Percentiles rank a stretch among this genome's conserved stretches.
Conservation (phyloP, 2,329 filamentous ascomycete genomes). For the Hypomyces perniciosus region DNA sequence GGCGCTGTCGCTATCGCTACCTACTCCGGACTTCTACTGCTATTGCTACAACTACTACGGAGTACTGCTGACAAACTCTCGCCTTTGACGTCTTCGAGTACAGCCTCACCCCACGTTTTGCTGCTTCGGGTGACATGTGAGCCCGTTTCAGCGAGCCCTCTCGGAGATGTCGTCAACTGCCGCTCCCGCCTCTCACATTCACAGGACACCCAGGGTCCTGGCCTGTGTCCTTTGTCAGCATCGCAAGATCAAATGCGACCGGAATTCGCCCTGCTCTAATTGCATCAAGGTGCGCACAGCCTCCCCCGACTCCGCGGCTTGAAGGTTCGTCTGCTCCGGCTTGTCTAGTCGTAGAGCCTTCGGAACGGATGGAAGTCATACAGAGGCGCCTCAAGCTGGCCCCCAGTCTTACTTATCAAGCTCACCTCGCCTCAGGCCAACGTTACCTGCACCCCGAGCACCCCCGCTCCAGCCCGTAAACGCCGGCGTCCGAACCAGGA, state of each 20-base stretch:
- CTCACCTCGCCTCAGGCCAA: conserved; percentile 40
- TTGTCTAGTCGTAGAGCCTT: not conserved
- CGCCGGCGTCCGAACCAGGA: conserved; percentile 55
- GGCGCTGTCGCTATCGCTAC: not conserved
- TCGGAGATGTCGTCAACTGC: conserved; percentile 28
- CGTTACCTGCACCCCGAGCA: conserved; percentile 54
- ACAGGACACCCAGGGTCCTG: conserved; percentile 41
- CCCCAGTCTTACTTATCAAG: not conserved
- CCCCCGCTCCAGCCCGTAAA: conserved; percentile 54
- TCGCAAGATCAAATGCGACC: conserved; percentile 58
- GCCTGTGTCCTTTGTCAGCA: conserved; percentile 55
- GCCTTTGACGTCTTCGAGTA: conserved; percentile 1
- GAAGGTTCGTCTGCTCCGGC: not conserved
- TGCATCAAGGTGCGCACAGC: conserved; percentile 48
- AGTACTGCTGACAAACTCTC: not conserved
- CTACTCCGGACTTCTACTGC: too few species aligned
- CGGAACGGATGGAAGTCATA: not conserved
- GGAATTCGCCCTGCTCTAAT: conserved; percentile 53
- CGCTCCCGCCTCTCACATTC: conserved; percentile 18
- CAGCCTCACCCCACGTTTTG: conserved; percentile 11
- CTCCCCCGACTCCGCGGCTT: not conserved
- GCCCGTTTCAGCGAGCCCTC: conserved; percentile 6
- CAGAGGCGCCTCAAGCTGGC: not conserved
- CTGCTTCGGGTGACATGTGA: conserved; percentile 25
- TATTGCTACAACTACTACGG: too few species aligned